Conservation (phyloP, 164 flowering plant species). For the Sextonia rubra region DNA sequence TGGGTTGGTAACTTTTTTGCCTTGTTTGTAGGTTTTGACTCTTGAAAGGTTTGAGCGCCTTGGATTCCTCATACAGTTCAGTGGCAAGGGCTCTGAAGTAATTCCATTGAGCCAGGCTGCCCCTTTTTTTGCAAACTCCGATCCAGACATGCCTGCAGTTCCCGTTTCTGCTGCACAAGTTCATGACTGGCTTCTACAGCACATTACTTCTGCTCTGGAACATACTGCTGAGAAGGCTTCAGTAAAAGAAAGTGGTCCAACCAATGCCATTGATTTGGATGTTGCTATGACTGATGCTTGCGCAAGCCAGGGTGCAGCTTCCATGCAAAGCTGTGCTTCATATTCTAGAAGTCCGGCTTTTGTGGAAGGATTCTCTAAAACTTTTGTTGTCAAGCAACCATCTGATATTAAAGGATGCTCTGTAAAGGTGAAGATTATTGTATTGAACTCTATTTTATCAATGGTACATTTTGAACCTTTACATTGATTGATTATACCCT, state of each 20-base stretch:
- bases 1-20: neutral
- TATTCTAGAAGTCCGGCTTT: constrained; percentile 45
- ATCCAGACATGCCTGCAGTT: constrained; percentile 98
- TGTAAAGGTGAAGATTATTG: constrained; percentile 57
- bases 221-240: constrained; percentile 59
- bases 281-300: constrained; percentile 86
- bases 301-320: constrained; percentile 33
- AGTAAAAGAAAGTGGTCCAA: constrained; percentile 73
- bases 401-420: constrained; percentile 80
- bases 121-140: constrained; percentile 97
- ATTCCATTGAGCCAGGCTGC: constrained; percentile 70
- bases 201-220: constrained; percentile 62
- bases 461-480: neutral
- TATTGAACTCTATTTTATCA: too few relatives aligned
- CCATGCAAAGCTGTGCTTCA: constrained; percentile 3
- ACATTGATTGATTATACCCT: neutral
- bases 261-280: constrained; percentile 70
- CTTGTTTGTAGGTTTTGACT: constrained; percentile 54
- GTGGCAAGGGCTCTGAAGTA: constrained; percentile 59
- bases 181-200: constrained; percentile 87
- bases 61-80: constrained; percentile 77
- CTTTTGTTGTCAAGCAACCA: constrained; percentile 74
- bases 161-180: constrained; percentile 89
- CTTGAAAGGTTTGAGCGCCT: constrained; percentile 92
- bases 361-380: constrained; percentile 89